These are phyloP conservation scores for Salisapilia sapeloensis DNA, from an alignment of 352 stramenopile genomes.

Conservation along the genomic window DNA sequence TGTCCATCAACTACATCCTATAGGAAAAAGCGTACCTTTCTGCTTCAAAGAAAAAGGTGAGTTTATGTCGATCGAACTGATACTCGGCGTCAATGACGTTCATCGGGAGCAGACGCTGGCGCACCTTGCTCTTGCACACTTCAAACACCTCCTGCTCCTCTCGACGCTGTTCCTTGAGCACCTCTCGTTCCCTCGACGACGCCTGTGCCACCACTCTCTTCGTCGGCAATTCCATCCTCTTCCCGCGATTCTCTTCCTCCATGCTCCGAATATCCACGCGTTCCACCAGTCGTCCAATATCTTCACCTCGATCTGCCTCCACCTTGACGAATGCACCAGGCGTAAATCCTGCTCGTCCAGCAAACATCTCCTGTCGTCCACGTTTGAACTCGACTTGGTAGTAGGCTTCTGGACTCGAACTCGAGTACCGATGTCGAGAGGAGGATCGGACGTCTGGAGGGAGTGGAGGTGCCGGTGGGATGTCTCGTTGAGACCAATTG, in stretches of 20 bases:
- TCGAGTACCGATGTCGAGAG: slow-evolving; percentile 18
- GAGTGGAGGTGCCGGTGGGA: slow-evolving; percentile 28
- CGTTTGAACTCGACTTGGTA: slow-evolving; percentile 96
- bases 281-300: slow-evolving; percentile 90
- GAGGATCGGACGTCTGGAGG: slow-evolving; percentile 26
- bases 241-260: slow-evolving; percentile 24
- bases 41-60: slow-evolving; percentile 98
- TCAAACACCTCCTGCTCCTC: slow-evolving; percentile 94
- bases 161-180: slow-evolving; percentile 84
- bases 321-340: slow-evolving; percentile 94
- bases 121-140: slow-evolving; percentile 92
- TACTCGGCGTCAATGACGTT: slow-evolving; percentile 96
- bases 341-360: slow-evolving; percentile 72
- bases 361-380: slow-evolving; percentile 81
- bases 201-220: slow-evolving; percentile 91
- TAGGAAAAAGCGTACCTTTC: slow-evolving; percentile 49
- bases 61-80: slow-evolving; percentile 97
- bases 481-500: slow-evolving; percentile 38
- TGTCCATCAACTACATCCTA: neutral
- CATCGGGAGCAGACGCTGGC: slow-evolving; percentile 89
- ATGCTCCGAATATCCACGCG: slow-evolving; percentile 25
- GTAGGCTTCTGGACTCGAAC: slow-evolving; percentile 54
- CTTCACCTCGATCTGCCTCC: slow-evolving; percentile 93
- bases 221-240: slow-evolving; percentile 48
- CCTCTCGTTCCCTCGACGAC: slow-evolving; percentile 82